Base-by-base conservation (phyloP, 768 basidiomycete species). In the Suillus luteus region DNA sequence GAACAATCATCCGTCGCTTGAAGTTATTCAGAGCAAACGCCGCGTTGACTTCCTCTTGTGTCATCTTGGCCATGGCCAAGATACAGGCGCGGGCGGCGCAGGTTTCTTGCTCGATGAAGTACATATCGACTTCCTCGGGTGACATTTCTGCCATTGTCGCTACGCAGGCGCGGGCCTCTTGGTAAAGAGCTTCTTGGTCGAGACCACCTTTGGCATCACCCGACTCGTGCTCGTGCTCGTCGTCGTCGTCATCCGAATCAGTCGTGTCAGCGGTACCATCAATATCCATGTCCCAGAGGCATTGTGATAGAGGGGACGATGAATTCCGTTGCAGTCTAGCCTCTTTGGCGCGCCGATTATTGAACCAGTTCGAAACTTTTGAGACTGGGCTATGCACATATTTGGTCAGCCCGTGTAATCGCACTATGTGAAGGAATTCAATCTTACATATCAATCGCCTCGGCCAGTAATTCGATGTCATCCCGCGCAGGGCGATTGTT, bases 321-420 rank as follows among this genome's bases (percentile, higher is more conserved):
- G 55, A 27, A 12, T 41, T 11, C 19, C 11, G 57, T 41, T 31
- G 15, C 19, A 31, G 17, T 43, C 57, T 40, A 11, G 38, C 38
- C 11, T 41, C 57, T 58, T 58, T 41, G 17, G 40, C 38, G 3
- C 57, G 60, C 31, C 37, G 60, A 54, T 61, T 61, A 59, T 61
- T 61, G n/a, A 38, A 61, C 60, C 52, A 61, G 37, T 59, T 61
- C 9, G 5, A 8, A 19, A 58, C 33, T 59, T 59, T 49, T 10
- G 11, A 5, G 17, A 7, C 40, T 27, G 57, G 38, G 6, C 57
- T 58, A 31, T 58, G 5, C 2, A 41, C 6, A 11, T 24, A 41
- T 31, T 31, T 57, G 15, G 37, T 57, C 27, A 31, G 38, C 24
- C 27, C 8, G 17, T 5, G 17, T 17, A 10, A 27, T 6, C 24